These are phyloP conservation scores for Ramichloridium luteum DNA, from an alignment of 2,329 filamentous ascomycete species.

Conservation along the genomic window DNA sequence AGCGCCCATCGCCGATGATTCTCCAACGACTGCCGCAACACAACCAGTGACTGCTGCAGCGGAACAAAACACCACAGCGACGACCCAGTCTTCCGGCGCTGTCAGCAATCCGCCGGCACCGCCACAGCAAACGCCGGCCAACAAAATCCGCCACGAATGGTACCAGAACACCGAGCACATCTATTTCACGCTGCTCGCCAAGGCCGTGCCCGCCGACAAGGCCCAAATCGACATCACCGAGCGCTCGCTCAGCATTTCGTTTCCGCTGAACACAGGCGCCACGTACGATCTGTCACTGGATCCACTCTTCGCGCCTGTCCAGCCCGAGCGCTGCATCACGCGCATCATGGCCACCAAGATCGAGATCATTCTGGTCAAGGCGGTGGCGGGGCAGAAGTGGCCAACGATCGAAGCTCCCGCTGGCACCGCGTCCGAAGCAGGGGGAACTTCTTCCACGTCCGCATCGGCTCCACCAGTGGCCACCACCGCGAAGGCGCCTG, in stretches of 20 bases:
- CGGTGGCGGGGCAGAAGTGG: slow-evolving; percentile 56
- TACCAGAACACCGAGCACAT: slow-evolving; percentile 52
- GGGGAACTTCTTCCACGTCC: background rate
- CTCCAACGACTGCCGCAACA: background rate
- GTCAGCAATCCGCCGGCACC: slow-evolving; percentile 2
- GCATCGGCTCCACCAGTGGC: background rate
- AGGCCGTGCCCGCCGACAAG: slow-evolving; percentile 48
- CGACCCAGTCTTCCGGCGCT: slow-evolving; percentile 22
- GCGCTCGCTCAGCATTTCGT: slow-evolving; percentile 43
- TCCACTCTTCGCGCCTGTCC: slow-evolving; percentile 55
- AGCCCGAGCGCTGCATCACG: slow-evolving; percentile 47
- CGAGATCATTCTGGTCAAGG: slow-evolving; percentile 62
- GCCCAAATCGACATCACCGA: slow-evolving; percentile 39
- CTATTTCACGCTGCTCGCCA: slow-evolving; percentile 53
- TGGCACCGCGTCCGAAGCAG: slow-evolving; percentile 3
- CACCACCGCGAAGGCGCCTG: slow-evolving; percentile 32
- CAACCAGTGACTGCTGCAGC: slow-evolving; percentile 1
- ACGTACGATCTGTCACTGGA: slow-evolving; percentile 52
- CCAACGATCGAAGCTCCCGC: slow-evolving; percentile 31
- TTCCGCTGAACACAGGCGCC: slow-evolving; percentile 40
- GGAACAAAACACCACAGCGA: slow-evolving; percentile 29
- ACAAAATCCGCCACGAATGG: slow-evolving; percentile 57
- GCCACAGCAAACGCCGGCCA: slow-evolving; percentile 32
- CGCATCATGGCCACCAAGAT: slow-evolving; percentile 66
- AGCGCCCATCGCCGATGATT: slow-evolving; percentile 13